phyloP scores from a whole-genome alignment of 2,329 filamentous ascomycete genomes.

The Epichloe festucae region DNA sequence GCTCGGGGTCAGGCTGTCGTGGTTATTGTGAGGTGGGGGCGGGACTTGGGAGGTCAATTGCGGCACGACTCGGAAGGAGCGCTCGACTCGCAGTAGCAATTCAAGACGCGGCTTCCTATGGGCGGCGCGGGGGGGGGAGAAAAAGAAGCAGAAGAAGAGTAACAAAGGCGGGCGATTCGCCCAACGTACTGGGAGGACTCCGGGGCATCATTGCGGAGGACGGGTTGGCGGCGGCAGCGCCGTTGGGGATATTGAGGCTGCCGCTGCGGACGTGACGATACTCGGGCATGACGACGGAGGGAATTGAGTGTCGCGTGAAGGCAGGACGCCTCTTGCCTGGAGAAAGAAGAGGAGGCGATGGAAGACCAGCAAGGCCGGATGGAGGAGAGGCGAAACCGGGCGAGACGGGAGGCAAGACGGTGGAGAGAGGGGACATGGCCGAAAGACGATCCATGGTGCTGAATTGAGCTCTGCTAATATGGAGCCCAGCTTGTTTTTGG shows the following conservation, averaged over 20 bases:
- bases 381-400: slow-evolving; percentile 4
- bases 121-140: background rate
- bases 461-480: background rate
- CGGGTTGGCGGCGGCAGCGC: slow-evolving; percentile 12
- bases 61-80: background rate
- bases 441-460: slow-evolving; percentile 2
- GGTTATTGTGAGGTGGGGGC: slow-evolving; percentile 4
- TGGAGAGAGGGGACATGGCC: slow-evolving; percentile 7
- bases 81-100: background rate
- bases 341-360: slow-evolving; percentile 4
- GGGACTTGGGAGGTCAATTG: slow-evolving; percentile 1
- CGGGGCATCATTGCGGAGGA: slow-evolving; percentile 27
- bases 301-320: slow-evolving; percentile 6
- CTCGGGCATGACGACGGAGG: slow-evolving; percentile 29
- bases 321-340: slow-evolving; percentile 2
- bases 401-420: slow-evolving; percentile 3
- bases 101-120: background rate
- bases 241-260: slow-evolving; percentile 39
- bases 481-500: background rate
- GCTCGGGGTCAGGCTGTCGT: background rate
- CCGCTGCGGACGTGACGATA: slow-evolving; percentile 44
- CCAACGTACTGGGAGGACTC: slow-evolving; percentile 43
- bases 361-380: slow-evolving; percentile 2
- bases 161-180: background rate
- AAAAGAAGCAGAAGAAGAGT: background rate